Conservation (phyloP, 192 early-diverging fungal species). For the Geosiphon pyriformis region DNA sequence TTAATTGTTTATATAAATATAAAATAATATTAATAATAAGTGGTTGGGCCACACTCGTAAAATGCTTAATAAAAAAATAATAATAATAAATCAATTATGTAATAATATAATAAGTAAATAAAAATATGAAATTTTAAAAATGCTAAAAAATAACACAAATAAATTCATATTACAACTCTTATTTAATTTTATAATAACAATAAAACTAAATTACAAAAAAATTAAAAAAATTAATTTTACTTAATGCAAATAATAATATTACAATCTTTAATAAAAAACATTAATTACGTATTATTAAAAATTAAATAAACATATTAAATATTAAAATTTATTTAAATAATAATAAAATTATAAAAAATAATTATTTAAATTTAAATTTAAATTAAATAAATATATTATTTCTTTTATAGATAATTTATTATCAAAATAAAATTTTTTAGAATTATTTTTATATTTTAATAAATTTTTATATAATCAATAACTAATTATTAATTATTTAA, state of each 20-base stretch:
- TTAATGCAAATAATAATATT: conserved; percentile 3
- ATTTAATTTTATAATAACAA: not conserved
- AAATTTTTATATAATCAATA: too few relatives aligned
- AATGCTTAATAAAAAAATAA: too few relatives aligned
- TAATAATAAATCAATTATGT: conserved; percentile 12
- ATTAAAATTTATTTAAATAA: conserved; percentile 3
- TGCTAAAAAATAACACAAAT: not conserved
- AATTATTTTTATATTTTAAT: too few relatives aligned
- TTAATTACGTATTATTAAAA: not conserved
- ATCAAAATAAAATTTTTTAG: conserved; percentile 12
- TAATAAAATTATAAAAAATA: conserved; percentile 2
- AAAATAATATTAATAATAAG: too few relatives aligned
- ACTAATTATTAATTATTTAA: too few relatives aligned
- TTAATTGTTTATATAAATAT: not conserved
- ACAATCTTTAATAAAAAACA: not conserved
- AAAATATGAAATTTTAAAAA: conserved; percentile 3
- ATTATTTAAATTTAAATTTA: conserved; percentile 4
- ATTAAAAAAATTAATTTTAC: not conserved
- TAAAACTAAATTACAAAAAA: not conserved
- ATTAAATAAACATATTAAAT: not conserved
- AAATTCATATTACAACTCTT: conserved; percentile 4
- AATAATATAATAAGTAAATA: conserved; percentile 7
- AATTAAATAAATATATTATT: not conserved
- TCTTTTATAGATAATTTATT: conserved; percentile 8
- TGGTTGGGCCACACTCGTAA: too few relatives aligned